Conservation (phyloP, 2,329 filamentous ascomycete species). For the Colletotrichum lentis region DNA sequence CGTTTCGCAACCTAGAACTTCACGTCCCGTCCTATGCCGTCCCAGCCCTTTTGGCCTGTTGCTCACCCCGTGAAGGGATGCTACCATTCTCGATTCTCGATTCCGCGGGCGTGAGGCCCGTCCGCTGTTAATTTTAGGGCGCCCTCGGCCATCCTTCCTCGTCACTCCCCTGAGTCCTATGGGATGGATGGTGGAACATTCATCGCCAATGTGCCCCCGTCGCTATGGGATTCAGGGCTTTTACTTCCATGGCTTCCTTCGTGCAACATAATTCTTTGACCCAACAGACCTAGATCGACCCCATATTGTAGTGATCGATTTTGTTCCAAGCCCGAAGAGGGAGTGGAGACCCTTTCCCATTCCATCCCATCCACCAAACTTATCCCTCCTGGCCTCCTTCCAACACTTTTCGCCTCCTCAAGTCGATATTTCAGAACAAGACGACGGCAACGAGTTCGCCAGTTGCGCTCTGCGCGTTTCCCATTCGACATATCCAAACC, state of each 20-base stretch:
- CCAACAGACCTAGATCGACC: slow-evolving; percentile 24
- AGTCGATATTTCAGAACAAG: not conserved
- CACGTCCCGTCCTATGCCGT: slow-evolving; percentile 41
- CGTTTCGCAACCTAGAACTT: slow-evolving; percentile 32
- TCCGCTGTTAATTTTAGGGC: not conserved
- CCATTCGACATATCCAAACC: not conserved
- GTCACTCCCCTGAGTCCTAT: not conserved
- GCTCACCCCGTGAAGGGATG: no score
- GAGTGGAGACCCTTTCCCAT: slow-evolving; percentile 11
- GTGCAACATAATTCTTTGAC: not conserved
- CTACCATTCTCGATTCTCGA: no score
- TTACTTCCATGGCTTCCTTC: not conserved
- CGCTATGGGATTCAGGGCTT: not conserved
- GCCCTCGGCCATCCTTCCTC: not conserved
- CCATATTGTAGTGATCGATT: slow-evolving; percentile 17
- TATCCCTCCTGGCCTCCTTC: not conserved
- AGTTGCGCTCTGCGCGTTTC: not conserved
- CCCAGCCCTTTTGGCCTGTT: slow-evolving; percentile 22
- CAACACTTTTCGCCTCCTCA: not conserved
- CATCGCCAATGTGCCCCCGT: no score
- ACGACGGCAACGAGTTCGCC: not conserved
- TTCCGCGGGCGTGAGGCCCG: not conserved
- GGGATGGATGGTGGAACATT: not conserved
- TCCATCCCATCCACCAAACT: not conserved
- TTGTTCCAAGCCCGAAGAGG: slow-evolving; percentile 18